Conservation (phyloP, 768 basidiomycete genomes). For the Naganishia vishniacii region DNA sequence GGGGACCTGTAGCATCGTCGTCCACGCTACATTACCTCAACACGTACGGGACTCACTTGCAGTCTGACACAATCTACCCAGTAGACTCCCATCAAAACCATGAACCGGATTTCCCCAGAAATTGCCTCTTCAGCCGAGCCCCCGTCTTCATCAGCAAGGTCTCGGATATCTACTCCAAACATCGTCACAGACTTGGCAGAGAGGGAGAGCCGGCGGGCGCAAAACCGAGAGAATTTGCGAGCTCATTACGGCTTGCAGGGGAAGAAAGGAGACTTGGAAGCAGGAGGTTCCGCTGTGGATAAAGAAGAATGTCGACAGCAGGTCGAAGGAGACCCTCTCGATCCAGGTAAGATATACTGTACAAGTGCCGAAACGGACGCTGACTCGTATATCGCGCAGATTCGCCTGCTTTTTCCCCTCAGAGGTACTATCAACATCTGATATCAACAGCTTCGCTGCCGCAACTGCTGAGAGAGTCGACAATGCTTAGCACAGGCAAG, state of each 20-base stretch:
- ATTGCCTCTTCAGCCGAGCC: background rate
- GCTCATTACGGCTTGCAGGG: constrained; percentile 26
- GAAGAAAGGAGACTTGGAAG: constrained; percentile 3
- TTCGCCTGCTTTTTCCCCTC: constrained; percentile 36
- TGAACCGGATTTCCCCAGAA: background rate
- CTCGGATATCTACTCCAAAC: constrained; percentile 23
- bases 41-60: too few species aligned
- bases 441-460: constrained; percentile 34
- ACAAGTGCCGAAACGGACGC: background rate
- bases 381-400: constrained; percentile 28
- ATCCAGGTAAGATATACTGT: constrained; percentile 3
- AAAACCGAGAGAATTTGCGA: constrained; percentile 27
- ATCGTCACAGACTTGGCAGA: constrained; percentile 27
- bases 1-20: too few species aligned
- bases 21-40: too few species aligned
- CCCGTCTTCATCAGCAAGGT: constrained; percentile 26
- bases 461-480: constrained; percentile 39
- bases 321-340: constrained; percentile 14
- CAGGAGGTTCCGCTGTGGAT: background rate
- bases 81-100: background rate
- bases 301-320: background rate
- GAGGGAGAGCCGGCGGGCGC: constrained; percentile 19
- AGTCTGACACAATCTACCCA: too few species aligned
- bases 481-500: constrained; percentile 35
- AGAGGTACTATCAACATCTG: constrained; percentile 42